These are phyloP conservation scores for Lachancea lanzarotensis DNA, from an alignment of 805 yeast species.

Conservation along the genomic window DNA sequence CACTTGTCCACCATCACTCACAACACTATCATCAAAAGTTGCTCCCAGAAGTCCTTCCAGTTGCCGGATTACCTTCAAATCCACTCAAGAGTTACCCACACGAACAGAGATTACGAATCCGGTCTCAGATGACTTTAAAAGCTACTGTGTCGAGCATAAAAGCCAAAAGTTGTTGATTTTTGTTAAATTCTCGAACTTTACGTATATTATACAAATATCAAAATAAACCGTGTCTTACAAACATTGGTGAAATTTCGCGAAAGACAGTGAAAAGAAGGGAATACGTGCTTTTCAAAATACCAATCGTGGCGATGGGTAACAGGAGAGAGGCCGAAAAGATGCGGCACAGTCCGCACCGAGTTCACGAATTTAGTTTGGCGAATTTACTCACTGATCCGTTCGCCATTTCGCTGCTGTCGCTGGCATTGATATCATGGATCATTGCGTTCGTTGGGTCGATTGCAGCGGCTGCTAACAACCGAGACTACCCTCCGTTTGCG, in stretches of 20 bases:
- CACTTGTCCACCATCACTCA: too few relatives aligned
- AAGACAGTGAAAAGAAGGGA: neutral
- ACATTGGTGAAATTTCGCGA: neutral
- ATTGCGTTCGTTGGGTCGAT: conserved; percentile 85
- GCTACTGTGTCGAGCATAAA: too few relatives aligned
- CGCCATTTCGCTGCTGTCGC: conserved; percentile 72
- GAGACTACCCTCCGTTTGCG: conserved; percentile 67
- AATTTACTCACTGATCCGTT: conserved; percentile 78
- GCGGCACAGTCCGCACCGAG: conserved; percentile 21
- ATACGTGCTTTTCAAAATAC: neutral
- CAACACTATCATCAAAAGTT: too few relatives aligned
- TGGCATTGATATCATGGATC: conserved; percentile 76
- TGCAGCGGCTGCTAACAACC: conserved; percentile 39
- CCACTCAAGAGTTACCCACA: too few relatives aligned
- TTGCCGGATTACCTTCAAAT: too few relatives aligned
- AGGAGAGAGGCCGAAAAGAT: conserved; percentile 22
- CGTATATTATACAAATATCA: neutral
- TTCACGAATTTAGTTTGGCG: conserved; percentile 33
- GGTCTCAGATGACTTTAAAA: too few relatives aligned
- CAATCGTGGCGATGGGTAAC: conserved; percentile 17
- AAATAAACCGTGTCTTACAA: neutral
- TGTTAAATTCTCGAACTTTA: neutral
- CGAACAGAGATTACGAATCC: too few relatives aligned
- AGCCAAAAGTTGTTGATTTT: neutral
- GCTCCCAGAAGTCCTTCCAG: too few relatives aligned